phyloP scores from a whole-genome alignment of 176 grass and related monocot genomes.

The Puya raimondii region DNA sequence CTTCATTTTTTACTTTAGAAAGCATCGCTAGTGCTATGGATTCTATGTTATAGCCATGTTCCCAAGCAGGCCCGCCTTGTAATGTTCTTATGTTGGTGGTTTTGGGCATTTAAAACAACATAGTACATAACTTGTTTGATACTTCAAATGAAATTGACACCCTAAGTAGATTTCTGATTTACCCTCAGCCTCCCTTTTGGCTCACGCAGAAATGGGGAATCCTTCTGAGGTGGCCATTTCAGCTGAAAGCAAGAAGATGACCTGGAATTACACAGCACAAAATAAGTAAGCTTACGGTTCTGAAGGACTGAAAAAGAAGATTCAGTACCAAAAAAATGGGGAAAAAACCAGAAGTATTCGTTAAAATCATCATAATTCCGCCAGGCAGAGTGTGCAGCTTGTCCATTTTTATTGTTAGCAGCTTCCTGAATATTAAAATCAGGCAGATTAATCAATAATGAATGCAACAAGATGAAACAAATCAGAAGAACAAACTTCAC shows the following conservation, averaged over 20 bases:
- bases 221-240: slow-evolving; percentile 52
- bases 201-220: slow-evolving; percentile 65
- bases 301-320: slow-evolving; percentile 6
- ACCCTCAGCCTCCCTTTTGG: slow-evolving; percentile 75
- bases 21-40: too few relatives aligned
- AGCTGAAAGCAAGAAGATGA: slow-evolving; percentile 63
- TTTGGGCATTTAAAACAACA: not conserved
- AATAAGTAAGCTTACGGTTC: slow-evolving; percentile 13
- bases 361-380: slow-evolving; percentile 99
- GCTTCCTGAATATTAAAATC: slow-evolving; percentile 56
- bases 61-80: too few relatives aligned
- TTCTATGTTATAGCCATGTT: too few relatives aligned
- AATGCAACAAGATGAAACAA: not conserved
- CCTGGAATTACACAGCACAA: slow-evolving; percentile 35
- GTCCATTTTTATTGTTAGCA: slow-evolving; percentile 62
- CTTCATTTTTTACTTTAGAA: too few relatives aligned
- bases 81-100: too few relatives aligned
- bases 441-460: slow-evolving; percentile 18
- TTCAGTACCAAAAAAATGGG: slow-evolving; percentile 11
- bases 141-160: slow-evolving; percentile 2
- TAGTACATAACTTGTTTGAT: not conserved
- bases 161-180: slow-evolving; percentile 26
- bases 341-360: slow-evolving; percentile 86
- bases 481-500: not conserved
- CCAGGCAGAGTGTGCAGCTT: slow-evolving; percentile 81